phyloP scores from a whole-genome alignment of 208 protist species.

The Strigomonas galati region DNA sequence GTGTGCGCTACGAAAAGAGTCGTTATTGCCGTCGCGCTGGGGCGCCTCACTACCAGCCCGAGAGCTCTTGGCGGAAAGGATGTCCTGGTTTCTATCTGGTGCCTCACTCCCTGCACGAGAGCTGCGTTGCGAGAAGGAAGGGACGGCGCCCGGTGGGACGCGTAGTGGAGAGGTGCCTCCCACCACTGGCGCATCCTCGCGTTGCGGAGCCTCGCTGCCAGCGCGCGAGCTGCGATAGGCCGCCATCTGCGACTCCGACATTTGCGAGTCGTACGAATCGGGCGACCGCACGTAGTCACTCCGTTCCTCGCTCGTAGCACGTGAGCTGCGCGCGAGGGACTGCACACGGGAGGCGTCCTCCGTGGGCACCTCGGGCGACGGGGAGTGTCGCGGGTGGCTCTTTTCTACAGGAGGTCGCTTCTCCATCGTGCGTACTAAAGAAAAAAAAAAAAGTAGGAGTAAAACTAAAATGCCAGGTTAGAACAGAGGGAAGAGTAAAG shows the following conservation, averaged over 20 bases:
- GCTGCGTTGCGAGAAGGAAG: constrained; percentile 12
- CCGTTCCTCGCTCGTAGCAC: constrained; percentile 45
- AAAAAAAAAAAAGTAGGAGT: no score
- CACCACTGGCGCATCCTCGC: background rate
- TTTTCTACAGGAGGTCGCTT: background rate
- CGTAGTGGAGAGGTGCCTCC: background rate
- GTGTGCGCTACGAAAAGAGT: constrained; percentile 23
- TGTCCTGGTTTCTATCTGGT: constrained; percentile 15
- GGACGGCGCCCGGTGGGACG: background rate
- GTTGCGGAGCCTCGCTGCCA: constrained; percentile 44
- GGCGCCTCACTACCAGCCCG: constrained; percentile 40
- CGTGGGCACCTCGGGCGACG: constrained; percentile 35
- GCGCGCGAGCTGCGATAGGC: constrained; percentile 29
- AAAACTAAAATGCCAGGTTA: no score
- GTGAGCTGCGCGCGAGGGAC: constrained; percentile 23
- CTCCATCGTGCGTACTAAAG: background rate
- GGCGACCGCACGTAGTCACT: constrained; percentile 22
- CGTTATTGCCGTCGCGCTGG: constrained; percentile 18
- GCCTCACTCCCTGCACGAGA: constrained; percentile 51
- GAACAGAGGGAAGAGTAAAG: no score
- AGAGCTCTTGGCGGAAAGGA: constrained; percentile 32
- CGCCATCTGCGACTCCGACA: background rate
- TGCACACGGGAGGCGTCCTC: constrained; percentile 19
- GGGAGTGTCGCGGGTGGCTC: constrained; percentile 18
- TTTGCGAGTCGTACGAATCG: constrained; percentile 9